Evolutionary conservation across 345 rosid species (phyloP).

Genomic region (Noccaea bulbosa): DNA sequence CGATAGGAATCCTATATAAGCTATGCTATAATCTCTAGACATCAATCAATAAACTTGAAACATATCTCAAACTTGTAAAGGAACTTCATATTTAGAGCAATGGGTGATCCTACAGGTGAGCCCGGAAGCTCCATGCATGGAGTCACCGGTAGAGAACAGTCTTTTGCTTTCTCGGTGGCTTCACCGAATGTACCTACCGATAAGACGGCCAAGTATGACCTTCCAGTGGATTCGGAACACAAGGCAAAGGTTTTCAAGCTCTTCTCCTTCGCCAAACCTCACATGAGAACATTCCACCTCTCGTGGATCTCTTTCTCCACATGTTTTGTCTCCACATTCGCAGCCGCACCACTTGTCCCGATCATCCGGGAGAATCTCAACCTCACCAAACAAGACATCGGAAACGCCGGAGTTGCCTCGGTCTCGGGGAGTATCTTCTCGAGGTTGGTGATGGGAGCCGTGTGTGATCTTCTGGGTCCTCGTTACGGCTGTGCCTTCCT

Average conservation of each 20-base stretch:
- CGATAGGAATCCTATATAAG: conserved; percentile 32
- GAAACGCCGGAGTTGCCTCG: conserved; percentile 76
- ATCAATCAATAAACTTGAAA: conserved; percentile 16
- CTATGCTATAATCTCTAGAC: not conserved
- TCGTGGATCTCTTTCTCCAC: conserved; percentile 86
- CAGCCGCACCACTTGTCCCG: conserved; percentile 82
- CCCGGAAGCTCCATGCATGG: conserved; percentile 83
- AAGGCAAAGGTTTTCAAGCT: conserved; percentile 66
- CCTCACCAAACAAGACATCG: conserved; percentile 57
- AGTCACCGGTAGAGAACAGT: conserved; percentile 63
- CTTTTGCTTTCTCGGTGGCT: conserved; percentile 62
- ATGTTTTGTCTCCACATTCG: conserved; percentile 80
- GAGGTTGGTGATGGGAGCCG: conserved; percentile 72
- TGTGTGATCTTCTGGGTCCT: conserved; percentile 68
- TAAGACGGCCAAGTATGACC: conserved; percentile 54
- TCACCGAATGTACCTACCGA: conserved; percentile 58
- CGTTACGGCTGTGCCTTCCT: conserved; percentile 72
- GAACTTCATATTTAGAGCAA: not conserved
- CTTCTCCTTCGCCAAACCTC: conserved; percentile 68
- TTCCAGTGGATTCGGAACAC: conserved; percentile 75
- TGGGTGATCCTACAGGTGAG: conserved; percentile 41
- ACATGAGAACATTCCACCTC: conserved; percentile 81
- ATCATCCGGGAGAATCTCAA: conserved; percentile 74
- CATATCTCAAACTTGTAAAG: conserved; percentile 1
- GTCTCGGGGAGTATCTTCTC: conserved; percentile 78